Conservation (phyloP, 1,284 basidiomycete species). For the Trametes hirsuta region DNA sequence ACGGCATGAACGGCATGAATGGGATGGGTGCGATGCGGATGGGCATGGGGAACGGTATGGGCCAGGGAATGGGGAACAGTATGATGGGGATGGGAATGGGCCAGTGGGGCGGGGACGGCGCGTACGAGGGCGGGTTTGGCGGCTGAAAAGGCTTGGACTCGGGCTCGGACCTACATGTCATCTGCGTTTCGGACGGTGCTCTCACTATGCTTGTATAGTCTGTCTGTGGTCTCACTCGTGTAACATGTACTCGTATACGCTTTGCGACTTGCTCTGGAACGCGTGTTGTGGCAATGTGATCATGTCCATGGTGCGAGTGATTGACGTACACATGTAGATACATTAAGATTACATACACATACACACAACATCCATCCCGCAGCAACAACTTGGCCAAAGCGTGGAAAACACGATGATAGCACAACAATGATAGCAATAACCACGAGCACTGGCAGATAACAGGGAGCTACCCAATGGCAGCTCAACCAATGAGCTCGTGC, state of each 20-base stretch:
- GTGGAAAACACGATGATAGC: no score
- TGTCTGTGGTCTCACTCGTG: neutral
- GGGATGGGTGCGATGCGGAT: neutral
- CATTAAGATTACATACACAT: no score
- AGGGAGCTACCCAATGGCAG: no score
- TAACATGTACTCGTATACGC: no score
- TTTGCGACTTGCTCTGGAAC: no score
- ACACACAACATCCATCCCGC: no score
- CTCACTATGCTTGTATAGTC: neutral
- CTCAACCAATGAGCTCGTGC: neutral
- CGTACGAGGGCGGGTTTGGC: constrained; percentile 24
- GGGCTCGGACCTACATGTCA: neutral
- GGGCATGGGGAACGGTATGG: neutral
- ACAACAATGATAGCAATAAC: no score
- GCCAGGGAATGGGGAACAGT: neutral
- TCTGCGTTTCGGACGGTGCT: neutral
- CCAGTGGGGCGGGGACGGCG: constrained; percentile 28
- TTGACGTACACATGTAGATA: no score
- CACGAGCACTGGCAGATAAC: no score
- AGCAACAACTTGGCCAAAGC: no score
- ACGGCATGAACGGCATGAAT: constrained; percentile 37
- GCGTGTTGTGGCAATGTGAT: no score
- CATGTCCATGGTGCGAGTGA: no score
- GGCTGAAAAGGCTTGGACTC: constrained; percentile 6
- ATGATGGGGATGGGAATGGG: constrained; percentile 34